A percentile compares a stretch with the other conserved stretches of the same genome.
phyloP scores from a whole-genome alignment of 306 rosid genomes.

The Glycine tomentella region DNA sequence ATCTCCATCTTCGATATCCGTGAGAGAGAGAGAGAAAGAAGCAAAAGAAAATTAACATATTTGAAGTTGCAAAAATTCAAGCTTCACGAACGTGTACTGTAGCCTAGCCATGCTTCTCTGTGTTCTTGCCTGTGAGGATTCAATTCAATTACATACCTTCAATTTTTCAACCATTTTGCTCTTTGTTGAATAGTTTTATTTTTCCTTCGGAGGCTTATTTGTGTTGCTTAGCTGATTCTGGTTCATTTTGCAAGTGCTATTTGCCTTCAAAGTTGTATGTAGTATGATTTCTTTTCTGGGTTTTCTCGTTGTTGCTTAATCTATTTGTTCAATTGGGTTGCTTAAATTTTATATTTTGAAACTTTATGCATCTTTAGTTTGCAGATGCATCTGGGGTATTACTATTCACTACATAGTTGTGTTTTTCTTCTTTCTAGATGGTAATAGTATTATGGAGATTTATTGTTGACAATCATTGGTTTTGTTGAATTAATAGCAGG shows the following conservation, averaged over 20 bases:
- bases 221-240: background rate
- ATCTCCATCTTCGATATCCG: background rate
- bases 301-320: background rate
- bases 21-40: constrained; percentile 14
- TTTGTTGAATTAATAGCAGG: background rate
- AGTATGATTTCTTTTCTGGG: background rate
- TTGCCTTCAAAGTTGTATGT: background rate
- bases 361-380: background rate
- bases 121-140: constrained; percentile 29
- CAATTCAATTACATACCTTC: background rate
- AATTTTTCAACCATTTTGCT: constrained; percentile 13
- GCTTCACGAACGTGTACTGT: constrained; percentile 26
- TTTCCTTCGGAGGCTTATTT: background rate
- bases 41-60: background rate
- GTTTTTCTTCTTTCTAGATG: background rate
- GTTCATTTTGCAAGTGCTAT: constrained; percentile 29
- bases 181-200: background rate
- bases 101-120: background rate
- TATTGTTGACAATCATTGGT: constrained; percentile 10
- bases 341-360: background rate
- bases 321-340: constrained; percentile 1
- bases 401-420: background rate
- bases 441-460: background rate
- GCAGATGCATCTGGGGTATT: background rate
- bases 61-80: background rate